These are phyloP conservation scores for Macrophomina phaseolina DNA, from an alignment of 2,329 filamentous ascomycete species.

Conservation along the genomic window DNA sequence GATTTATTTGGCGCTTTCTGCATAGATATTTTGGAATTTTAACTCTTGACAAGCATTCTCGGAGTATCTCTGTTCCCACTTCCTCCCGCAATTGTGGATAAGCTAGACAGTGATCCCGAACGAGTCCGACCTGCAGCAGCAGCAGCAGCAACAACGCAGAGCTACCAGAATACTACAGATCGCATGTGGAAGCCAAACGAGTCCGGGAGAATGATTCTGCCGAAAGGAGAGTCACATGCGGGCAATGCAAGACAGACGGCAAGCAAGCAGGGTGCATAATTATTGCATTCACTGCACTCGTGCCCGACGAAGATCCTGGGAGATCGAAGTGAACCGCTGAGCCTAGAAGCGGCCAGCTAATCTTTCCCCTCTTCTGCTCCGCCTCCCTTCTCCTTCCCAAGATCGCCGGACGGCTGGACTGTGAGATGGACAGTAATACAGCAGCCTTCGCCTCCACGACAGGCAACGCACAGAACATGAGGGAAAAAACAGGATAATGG, in stretches of 20 bases:
- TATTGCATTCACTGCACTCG: slow-evolving; percentile 15
- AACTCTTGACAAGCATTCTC: neutral
- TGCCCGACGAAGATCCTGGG: slow-evolving; percentile 7
- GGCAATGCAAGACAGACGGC: neutral
- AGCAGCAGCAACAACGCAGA: neutral
- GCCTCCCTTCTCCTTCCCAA: neutral
- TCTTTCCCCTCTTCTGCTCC: neutral
- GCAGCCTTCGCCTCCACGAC: too few species aligned
- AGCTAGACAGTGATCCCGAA: neutral
- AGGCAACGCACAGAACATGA: neutral
- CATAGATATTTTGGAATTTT: neutral
- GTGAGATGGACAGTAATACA: neutral
- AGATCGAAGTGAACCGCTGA: neutral
- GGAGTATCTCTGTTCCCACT: neutral
- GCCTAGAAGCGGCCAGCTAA: neutral
- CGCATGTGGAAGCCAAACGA: slow-evolving; percentile 6
- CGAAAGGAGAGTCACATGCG: slow-evolving; percentile 7
- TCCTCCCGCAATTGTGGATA: neutral
- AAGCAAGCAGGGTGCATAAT: neutral
- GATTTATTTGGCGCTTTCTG: neutral
- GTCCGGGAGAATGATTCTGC: neutral
- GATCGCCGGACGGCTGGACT: neutral
- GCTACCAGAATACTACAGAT: slow-evolving; percentile 4
- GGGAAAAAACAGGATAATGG: neutral
- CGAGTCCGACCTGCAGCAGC: neutral